These are phyloP conservation scores for Pichia ethanolica DNA, from an alignment of 805 yeast species.

Conservation along the genomic window DNA sequence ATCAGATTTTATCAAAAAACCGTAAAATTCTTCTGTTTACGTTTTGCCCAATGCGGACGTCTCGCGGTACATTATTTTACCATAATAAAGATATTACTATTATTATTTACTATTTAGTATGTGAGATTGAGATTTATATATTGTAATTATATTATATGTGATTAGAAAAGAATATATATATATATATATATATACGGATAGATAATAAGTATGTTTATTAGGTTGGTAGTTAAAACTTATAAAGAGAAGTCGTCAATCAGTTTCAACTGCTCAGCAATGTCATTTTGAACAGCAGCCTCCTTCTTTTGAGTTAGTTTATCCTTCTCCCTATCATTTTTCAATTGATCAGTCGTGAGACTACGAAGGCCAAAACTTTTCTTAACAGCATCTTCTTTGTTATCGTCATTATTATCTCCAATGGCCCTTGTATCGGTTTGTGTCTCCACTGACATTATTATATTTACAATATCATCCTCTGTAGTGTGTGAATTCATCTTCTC, in stretches of 20 bases:
- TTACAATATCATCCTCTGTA: conserved; percentile 17
- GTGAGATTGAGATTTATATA: too few relatives aligned
- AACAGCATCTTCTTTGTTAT: conserved; percentile 3
- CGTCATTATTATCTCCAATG: conserved; percentile 1
- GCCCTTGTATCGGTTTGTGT: conserved; percentile 10
- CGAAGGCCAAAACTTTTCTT: conserved; percentile 23
- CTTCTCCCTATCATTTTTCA: conserved; percentile 30
- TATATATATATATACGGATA: too few relatives aligned
- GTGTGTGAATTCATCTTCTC: conserved; percentile 22
- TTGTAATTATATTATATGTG: too few relatives aligned
- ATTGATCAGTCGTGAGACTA: conserved; percentile 35
- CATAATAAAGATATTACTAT: too few relatives aligned
- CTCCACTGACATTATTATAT: conserved; percentile 13
- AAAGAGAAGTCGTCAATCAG: conserved; percentile 38
- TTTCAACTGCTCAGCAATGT: conserved; percentile 39
- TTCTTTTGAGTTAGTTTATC: conserved; percentile 14
- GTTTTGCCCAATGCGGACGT: too few relatives aligned
- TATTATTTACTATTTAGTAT: too few relatives aligned
- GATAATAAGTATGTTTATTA: too few relatives aligned
- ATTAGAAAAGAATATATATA: too few relatives aligned
- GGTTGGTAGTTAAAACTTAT: background rate
- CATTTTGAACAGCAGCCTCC: conserved; percentile 32
- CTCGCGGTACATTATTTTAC: too few relatives aligned
- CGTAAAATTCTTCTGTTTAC: too few relatives aligned
- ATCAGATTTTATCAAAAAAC: too few relatives aligned